Percentiles rank a stretch among this genome's conserved stretches.
Conservation (phyloP, 129 eudicot genomes). For the Flaveria sonorensis region DNA sequence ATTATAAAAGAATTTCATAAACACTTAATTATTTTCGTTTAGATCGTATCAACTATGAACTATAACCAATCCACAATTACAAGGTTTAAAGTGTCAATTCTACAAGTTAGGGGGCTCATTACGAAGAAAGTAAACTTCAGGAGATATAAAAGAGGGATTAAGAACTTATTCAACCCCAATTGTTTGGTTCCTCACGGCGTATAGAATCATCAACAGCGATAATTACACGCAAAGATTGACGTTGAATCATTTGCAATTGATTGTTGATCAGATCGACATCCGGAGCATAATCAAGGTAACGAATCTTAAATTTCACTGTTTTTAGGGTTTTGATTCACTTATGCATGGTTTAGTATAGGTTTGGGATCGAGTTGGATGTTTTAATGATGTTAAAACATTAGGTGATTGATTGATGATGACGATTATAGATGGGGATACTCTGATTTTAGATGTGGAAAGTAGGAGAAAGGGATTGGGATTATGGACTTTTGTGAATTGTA, state of each 20-base stretch:
- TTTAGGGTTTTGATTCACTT: slow-evolving; percentile 2
- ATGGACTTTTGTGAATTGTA: no score
- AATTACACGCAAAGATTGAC: no score
- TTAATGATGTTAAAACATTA: neutral
- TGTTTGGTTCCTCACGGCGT: neutral
- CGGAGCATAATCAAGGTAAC: neutral
- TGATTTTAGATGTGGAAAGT: neutral
- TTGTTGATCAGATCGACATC: neutral
- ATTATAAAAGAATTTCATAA: no score
- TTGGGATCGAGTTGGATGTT: neutral
- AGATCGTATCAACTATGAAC: no score
- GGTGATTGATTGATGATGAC: no score
- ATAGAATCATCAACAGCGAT: no score
- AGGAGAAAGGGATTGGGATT: neutral
- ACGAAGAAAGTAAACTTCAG: neutral
- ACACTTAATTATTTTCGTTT: no score
- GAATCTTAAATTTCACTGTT: neutral
- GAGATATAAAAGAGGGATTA: neutral
- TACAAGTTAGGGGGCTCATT: neutral
- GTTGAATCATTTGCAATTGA: neutral
- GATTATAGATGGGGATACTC: neutral
- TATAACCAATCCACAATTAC: no score
- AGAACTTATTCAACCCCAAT: neutral
- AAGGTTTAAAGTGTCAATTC: neutral
- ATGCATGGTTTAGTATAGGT: neutral